Conservation (phyloP, 805 yeast species). For the Lipomyces starkeyi region DNA sequence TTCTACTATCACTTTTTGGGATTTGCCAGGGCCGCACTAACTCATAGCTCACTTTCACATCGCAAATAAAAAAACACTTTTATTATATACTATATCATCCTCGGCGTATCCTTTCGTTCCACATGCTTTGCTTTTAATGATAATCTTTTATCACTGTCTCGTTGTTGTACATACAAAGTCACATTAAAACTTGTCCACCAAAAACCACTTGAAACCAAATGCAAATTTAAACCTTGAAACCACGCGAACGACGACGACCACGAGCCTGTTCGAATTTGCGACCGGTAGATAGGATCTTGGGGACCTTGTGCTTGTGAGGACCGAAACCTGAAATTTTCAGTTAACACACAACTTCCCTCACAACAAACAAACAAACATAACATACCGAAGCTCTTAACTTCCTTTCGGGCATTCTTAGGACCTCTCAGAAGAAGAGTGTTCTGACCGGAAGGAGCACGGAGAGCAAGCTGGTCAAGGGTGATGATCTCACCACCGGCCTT, state of each 20-base stretch:
- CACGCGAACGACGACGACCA: constrained; percentile 99
- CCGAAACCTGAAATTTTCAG: constrained; percentile 66
- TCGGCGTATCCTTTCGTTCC: background rate
- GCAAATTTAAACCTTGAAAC: constrained; percentile 93
- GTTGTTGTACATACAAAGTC: constrained; percentile 11
- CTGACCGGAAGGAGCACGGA: constrained; percentile 99
- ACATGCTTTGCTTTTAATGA: constrained; percentile 11
- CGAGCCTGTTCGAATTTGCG: constrained; percentile 99
- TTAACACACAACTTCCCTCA: background rate
- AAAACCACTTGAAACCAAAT: constrained; percentile 13
- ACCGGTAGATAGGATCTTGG: constrained; percentile 96
- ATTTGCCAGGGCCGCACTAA: background rate
- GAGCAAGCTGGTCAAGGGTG: constrained; percentile 99
- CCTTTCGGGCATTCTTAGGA: constrained; percentile 98
- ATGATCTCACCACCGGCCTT: constrained; percentile 99
- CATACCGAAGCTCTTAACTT: constrained; percentile 93
- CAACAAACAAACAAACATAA: background rate
- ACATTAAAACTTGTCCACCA: constrained; percentile 1
- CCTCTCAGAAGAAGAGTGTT: constrained; percentile 98
- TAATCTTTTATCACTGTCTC: background rate
- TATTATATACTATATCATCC: constrained; percentile 4
- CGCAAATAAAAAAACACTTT: background rate
- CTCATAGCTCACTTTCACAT: background rate
- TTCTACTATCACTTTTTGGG: background rate
- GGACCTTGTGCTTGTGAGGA: constrained; percentile 99